Evolutionary conservation across 1,284 basidiomycete species (phyloP).

Genomic region (Tylopilus microsporus): DNA sequence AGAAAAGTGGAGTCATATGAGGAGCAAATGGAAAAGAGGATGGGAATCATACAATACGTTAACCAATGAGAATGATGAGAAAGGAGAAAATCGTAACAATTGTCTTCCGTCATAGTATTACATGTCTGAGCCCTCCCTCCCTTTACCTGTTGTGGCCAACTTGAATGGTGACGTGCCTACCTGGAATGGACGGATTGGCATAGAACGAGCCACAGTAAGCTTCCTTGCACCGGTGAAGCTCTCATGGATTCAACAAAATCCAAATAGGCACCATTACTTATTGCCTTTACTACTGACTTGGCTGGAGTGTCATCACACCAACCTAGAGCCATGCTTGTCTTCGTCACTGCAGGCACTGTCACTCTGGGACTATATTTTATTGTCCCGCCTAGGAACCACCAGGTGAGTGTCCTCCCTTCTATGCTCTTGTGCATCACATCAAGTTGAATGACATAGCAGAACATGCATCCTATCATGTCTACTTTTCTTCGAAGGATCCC

Average conservation of each 20-base stretch:
- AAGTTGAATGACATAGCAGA: not conserved
- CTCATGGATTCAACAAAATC: not conserved
- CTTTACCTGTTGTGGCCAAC: too few species aligned
- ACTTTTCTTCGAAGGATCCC: not conserved
- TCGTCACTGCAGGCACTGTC: not conserved
- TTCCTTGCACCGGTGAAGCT: too few species aligned
- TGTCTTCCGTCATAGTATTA: too few species aligned
- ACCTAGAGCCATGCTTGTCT: not conserved
- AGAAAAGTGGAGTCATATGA: too few species aligned
- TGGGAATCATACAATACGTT: too few species aligned
- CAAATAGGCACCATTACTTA: not conserved
- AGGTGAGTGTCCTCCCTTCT: not conserved
- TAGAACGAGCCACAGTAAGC: not conserved
- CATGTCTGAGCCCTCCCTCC: too few species aligned
- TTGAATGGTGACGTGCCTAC: too few species aligned
- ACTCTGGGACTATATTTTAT: not conserved
- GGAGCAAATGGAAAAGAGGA: too few species aligned
- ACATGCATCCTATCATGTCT: not conserved
- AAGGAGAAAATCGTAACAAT: too few species aligned
- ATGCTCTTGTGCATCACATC: too few species aligned
- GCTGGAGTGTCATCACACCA: not conserved
- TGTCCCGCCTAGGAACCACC: not conserved
- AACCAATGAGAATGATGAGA: too few species aligned
- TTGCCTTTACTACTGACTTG: not conserved
- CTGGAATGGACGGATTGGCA: not conserved